Percentiles rank a stretch among this genome's conserved stretches.
phyloP scores from a whole-genome alignment of 192 early-diverging fungal species.

The Podila clonocystis region DNA sequence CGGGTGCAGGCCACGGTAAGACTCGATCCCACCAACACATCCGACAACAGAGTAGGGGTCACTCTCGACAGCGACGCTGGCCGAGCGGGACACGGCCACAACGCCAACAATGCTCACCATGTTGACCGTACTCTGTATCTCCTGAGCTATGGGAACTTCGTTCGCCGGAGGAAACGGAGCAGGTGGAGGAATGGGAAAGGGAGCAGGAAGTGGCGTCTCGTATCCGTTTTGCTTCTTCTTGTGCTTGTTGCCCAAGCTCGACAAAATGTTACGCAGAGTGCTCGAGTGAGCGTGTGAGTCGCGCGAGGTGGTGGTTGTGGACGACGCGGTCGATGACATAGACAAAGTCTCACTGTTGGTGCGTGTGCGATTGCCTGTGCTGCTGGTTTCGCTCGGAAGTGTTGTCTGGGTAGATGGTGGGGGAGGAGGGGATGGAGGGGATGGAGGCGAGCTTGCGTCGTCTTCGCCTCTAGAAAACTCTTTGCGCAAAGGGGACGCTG shows the following conservation, averaged over 20 bases:
- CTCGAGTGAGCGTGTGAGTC: constrained; percentile 5
- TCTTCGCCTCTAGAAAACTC: constrained; percentile 15
- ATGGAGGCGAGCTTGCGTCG: background rate
- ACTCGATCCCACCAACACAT: background rate
- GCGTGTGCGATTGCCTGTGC: background rate
- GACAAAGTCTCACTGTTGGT: constrained; percentile 25
- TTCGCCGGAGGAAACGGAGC: background rate
- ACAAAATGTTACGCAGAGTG: constrained; percentile 19
- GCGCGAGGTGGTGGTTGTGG: background rate
- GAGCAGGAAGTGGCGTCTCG: background rate
- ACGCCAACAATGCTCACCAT: background rate
- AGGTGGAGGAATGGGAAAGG: background rate
- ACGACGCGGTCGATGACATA: constrained; percentile 4
- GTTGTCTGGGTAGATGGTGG: background rate
- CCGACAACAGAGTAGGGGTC: background rate
- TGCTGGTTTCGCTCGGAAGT: background rate
- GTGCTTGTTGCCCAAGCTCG: constrained; percentile 13
- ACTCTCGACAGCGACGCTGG: background rate
- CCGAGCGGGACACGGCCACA: background rate
- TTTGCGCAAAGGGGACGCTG: constrained; percentile 23
- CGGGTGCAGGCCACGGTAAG: background rate
- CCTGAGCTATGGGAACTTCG: background rate
- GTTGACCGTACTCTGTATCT: background rate
- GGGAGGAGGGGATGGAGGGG: background rate
- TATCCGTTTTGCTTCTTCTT: constrained; percentile 5